Percentiles rank a stretch among this genome's conserved stretches.
Evolutionary conservation across 441 rosid species (phyloP).

Genomic region (Lepidium campestre): DNA sequence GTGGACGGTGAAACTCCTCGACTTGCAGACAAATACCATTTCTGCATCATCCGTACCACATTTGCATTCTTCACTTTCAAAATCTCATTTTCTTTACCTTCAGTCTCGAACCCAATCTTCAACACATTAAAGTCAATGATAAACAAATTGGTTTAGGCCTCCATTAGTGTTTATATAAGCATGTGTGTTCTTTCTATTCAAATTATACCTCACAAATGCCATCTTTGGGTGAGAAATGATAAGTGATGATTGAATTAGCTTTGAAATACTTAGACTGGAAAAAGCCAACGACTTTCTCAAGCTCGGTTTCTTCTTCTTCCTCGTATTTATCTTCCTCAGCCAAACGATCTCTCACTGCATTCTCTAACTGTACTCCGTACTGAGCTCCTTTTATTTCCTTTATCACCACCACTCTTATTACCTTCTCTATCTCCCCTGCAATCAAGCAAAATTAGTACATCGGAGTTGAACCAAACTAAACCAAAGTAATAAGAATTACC

Average conservation of each 20-base stretch:
- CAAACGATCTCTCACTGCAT: conserved; percentile 62
- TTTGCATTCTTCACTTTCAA: conserved; percentile 59
- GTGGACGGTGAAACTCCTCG: conserved; percentile 74
- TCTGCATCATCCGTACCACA: conserved; percentile 73
- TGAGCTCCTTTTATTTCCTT: conserved; percentile 87
- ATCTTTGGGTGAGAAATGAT: conserved; percentile 54
- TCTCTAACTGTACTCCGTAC: conserved; percentile 73
- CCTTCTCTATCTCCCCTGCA: conserved; percentile 64
- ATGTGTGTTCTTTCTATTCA: background rate
- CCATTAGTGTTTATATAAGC: background rate
- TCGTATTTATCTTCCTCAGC: conserved; percentile 78
- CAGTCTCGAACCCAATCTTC: conserved; percentile 48
- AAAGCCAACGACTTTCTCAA: conserved; percentile 69
- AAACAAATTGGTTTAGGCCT: background rate
- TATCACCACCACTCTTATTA: conserved; percentile 73
- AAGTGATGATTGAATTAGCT: conserved; percentile 60
- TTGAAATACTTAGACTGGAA: conserved; percentile 84
- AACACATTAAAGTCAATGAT: background rate
- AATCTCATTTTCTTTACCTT: conserved; percentile 66
- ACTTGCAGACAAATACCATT: conserved; percentile 81
- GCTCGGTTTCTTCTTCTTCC: conserved; percentile 80
- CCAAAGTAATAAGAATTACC: conserved; percentile 37
- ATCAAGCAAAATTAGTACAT: background rate
- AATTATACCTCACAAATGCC: conserved; percentile 43
- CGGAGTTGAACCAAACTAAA: background rate